Evolutionary conservation across 1,284 basidiomycete genomes (phyloP).

Genomic region (Ustilago esculenta): DNA sequence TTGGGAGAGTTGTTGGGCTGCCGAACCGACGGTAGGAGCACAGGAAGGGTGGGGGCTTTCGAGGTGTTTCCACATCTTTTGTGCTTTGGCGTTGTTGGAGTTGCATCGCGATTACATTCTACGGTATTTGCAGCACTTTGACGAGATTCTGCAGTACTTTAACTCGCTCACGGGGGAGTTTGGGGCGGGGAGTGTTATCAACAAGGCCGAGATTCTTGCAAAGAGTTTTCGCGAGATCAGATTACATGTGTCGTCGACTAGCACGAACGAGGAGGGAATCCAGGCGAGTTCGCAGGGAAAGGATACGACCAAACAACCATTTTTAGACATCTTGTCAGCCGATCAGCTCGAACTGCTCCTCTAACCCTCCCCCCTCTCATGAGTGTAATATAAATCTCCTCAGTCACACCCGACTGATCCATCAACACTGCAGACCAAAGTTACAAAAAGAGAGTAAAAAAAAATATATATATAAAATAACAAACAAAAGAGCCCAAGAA

Average conservation of each 20-base stretch:
- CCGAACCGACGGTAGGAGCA: no score
- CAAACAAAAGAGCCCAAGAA: no score
- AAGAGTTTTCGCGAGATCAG: conserved; percentile 27
- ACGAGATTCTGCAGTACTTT: conserved; percentile 66
- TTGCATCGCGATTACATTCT: conserved; percentile 92
- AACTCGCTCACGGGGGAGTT: conserved; percentile 50
- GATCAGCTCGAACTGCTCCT: conserved; percentile 11
- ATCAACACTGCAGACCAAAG: no score
- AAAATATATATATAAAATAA: no score
- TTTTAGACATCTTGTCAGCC: conserved; percentile 6
- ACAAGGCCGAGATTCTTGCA: conserved; percentile 45
- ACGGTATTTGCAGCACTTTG: conserved; percentile 84
- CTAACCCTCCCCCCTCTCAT: no score
- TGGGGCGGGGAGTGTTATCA: conserved; percentile 28
- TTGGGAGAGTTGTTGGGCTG: conserved; percentile 76
- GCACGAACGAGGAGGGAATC: no score
- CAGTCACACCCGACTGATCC: no score
- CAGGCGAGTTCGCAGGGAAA: no score
- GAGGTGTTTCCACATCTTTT: conserved; percentile 96
- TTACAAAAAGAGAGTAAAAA: no score
- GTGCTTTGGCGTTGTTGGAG: conserved; percentile 91
- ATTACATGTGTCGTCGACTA: background rate
- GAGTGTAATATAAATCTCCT: no score
- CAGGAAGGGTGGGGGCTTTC: no score
- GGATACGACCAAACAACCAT: no score